Evolutionary conservation across 805 yeast species (phyloP), one percentile per base, ranked within the genome.

Genomic region (Metschnikowia lachancei): DNA sequence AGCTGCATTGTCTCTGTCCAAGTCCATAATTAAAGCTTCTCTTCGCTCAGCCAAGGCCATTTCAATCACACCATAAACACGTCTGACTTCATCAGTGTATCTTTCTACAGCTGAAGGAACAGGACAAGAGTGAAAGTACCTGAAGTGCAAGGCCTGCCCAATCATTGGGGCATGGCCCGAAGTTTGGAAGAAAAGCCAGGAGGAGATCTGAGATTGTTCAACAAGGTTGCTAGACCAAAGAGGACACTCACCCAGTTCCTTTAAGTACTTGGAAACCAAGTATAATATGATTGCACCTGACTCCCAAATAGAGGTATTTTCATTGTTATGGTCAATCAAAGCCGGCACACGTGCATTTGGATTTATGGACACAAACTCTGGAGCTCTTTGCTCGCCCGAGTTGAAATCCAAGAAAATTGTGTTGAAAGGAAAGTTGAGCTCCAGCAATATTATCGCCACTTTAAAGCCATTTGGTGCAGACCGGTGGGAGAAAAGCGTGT

Each of bases 121-220:
- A 44, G 83, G 83, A 50, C 84, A 84, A 6, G 91, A 79, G 63
- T 91, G 97, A 74, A 91, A 89, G 64, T 87, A 89, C 60, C 91
- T 77, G 71, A 91, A 92, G 70, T 92, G 97, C 56, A 92, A 75
- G 8, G 97, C 97, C 67, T 91, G 97, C 16, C 97, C 97, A 57
- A 91, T 87, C 96, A 91, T 91, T n/a, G 97, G 97, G 0, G 97
- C 96, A 63, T 90, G 97, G 6, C 98, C 97, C 4, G 95, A 85
- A 2, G 97, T 89, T 68, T 91, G 98, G 74, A 91, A 91, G 61
- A 88, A 91, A 32, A 92, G 74, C 97, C 97, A 91, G 6, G 90
- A 80, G 50, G 81, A 77, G 47, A 91, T 88, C 63, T 85, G 92
- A 3, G 91, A 76, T 69, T 89, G 96, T 53, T 88, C 96, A 12